These are phyloP conservation scores for Boletus insuetus DNA, from an alignment of 768 basidiomycete genomes.

Conservation along the genomic window DNA sequence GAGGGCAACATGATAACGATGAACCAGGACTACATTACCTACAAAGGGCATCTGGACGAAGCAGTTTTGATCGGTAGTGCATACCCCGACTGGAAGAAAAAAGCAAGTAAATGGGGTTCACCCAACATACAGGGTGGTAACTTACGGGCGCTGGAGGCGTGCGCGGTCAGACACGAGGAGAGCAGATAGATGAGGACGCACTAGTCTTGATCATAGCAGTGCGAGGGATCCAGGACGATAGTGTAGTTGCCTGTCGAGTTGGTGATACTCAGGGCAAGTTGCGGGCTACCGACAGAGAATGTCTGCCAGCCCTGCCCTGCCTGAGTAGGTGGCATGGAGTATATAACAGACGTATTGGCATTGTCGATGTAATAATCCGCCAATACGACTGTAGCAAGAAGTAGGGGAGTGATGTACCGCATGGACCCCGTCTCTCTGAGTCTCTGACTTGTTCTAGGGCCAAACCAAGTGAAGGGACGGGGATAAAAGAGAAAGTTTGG, in stretches of 20 bases:
- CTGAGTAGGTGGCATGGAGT: conserved; percentile 15
- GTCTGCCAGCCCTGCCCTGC: conserved; percentile 12
- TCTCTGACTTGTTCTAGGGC: neutral
- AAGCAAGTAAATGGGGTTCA: neutral
- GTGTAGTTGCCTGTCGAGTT: conserved; percentile 21
- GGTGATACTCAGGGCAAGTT: conserved; percentile 2
- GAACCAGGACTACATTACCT: conserved; percentile 5
- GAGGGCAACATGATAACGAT: neutral
- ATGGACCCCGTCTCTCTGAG: conserved; percentile 2
- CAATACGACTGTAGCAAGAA: conserved; percentile 13
- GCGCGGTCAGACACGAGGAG: neutral
- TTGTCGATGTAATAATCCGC: conserved; percentile 27
- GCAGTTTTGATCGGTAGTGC: conserved; percentile 13
- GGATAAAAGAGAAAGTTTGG: neutral
- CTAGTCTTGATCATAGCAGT: conserved; percentile 27
- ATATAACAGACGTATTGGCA: conserved; percentile 18
- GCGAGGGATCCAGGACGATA: conserved; percentile 15
- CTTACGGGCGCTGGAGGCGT: conserved; percentile 19
- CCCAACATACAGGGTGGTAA: neutral
- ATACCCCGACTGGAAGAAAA: conserved; percentile 14
- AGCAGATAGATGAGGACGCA: conserved; percentile 4
- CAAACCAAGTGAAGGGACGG: neutral
- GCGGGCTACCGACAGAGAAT: neutral
- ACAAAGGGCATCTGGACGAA: conserved; percentile 19
- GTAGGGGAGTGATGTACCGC: conserved; percentile 2